Evolutionary conservation across 129 eudicot species (phyloP), one percentile per base, ranked within the genome.

Genomic region (Tagetes erecta): DNA sequence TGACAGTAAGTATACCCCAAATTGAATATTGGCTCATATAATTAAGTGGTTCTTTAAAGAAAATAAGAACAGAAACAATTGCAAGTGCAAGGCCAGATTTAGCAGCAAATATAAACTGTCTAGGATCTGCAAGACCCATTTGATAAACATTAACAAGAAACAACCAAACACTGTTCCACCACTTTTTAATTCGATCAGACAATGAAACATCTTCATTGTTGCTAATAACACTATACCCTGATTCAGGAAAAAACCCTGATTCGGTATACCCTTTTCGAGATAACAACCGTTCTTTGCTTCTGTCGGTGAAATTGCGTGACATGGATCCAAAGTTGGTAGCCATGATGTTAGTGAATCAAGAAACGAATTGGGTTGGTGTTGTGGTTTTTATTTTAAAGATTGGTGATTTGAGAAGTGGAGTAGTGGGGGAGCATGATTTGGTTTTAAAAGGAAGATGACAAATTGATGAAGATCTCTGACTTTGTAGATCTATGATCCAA

Each of bases 1-100:
- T 96, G 49, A 95, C 99, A 41, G 99, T 95, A 11, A 95, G 87
- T 37, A 95, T 91, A 27, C 89, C 99, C 99, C 97, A 95, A 63
- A 95, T 88, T 34, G 99, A 87, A 74, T 91, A 75, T 3, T 84
- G 80, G 35, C 85, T 80, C 37, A 95, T 82, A 52, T 78, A 82
- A 58, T 36, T 78, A 8, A 86, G 58, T 36, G 97, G 94, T 73
- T 88, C 97, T 60, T 84, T 91, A 66, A 88, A 87, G 39, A 95
- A 95, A n/a, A 91, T 89, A 44, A 95, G 88, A n/a, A 89, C 45
- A 38, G 99, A 91, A 13, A 95, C 92, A 40, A 95, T 75, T 10
- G 97, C 82, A 36, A 95, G 82, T 53, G 97, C 88, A 45, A 92
- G 42, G 0, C 99, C 99, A 80, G 93, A 87, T 80, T 95, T 95